Evolutionary conservation across 371 early-diverging fungal species (phyloP).

Genomic region (Dinochytrium kinnereticum): DNA sequence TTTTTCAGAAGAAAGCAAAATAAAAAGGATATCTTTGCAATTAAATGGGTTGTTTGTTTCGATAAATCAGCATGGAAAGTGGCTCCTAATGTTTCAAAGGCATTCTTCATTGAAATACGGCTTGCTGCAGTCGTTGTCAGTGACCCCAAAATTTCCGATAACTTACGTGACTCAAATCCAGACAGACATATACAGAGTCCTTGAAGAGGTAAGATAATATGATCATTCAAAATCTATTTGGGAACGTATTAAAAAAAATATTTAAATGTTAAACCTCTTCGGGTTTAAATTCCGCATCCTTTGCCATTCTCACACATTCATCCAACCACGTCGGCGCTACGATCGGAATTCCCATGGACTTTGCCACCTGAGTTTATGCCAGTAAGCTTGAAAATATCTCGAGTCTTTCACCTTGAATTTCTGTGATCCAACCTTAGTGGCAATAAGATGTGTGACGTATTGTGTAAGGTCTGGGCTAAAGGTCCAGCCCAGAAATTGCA

Average conservation of each 20-base stretch:
- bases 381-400: neutral
- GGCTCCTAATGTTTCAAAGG: conserved; percentile 12
- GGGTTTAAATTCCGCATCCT: neutral
- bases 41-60: conserved; percentile 23
- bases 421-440: conserved; percentile 20
- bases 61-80: conserved; percentile 23
- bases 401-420: conserved; percentile 23
- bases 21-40: conserved; percentile 5
- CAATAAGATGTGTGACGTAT: conserved; percentile 29
- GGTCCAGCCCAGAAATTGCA: neutral
- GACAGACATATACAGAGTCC: conserved; percentile 3
- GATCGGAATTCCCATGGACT: conserved; percentile 11
- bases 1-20: neutral
- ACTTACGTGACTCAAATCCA: conserved; percentile 17
- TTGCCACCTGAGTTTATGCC: conserved; percentile 3
- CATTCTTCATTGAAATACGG: no score
- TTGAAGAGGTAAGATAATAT: neutral
- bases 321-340: conserved; percentile 21
- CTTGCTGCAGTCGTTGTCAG: no score
- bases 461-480: conserved; percentile 1
- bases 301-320: conserved; percentile 4
- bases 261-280: conserved; percentile 5
- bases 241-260: no score
- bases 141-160: no score
- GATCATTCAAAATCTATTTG: no score